A percentile compares a stretch with the other conserved stretches of the same genome.
phyloP scores from a whole-genome alignment of 805 yeast genomes.

The Isabelozyma gotoi region DNA sequence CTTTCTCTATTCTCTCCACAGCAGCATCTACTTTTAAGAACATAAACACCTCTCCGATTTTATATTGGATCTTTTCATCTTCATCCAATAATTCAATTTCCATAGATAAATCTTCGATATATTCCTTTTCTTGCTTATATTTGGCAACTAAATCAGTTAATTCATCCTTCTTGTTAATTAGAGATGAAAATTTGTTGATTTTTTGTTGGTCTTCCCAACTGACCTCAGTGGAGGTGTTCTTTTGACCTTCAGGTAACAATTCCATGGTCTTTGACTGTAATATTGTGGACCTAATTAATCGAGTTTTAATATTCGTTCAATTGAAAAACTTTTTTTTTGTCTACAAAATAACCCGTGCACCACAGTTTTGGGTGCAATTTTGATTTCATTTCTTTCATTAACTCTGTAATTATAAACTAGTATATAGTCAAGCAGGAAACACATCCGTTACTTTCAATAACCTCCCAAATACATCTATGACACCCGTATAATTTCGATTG shows the following conservation, averaged over 20 bases:
- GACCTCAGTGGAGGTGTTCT: slow-evolving; percentile 57
- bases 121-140: slow-evolving; percentile 73
- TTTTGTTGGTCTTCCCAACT: slow-evolving; percentile 83
- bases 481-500: slow-evolving; percentile 43
- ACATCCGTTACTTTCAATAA: slow-evolving; percentile 34
- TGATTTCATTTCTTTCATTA: not conserved
- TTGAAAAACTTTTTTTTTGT: not conserved
- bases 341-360: not conserved
- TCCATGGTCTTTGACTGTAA: slow-evolving; percentile 26
- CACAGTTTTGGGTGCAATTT: not conserved
- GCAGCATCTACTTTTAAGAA: slow-evolving; percentile 66
- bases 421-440: slow-evolving; percentile 38
- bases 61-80: slow-evolving; percentile 70
- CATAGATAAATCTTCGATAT: slow-evolving; percentile 78
- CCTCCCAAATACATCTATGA: slow-evolving; percentile 43
- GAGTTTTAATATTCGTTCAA: not conserved
- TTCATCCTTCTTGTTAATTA: slow-evolving; percentile 69
- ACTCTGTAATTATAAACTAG: slow-evolving; percentile 8
- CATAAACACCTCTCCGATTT: slow-evolving; percentile 81
- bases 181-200: slow-evolving; percentile 84
- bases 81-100: slow-evolving; percentile 85
- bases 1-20: slow-evolving; percentile 64
- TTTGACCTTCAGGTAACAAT: slow-evolving; percentile 55
- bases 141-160: slow-evolving; percentile 48
- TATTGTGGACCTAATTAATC: not conserved